Conservation (phyloP, 306 rosid species). For the Rubus parviflorus region DNA sequence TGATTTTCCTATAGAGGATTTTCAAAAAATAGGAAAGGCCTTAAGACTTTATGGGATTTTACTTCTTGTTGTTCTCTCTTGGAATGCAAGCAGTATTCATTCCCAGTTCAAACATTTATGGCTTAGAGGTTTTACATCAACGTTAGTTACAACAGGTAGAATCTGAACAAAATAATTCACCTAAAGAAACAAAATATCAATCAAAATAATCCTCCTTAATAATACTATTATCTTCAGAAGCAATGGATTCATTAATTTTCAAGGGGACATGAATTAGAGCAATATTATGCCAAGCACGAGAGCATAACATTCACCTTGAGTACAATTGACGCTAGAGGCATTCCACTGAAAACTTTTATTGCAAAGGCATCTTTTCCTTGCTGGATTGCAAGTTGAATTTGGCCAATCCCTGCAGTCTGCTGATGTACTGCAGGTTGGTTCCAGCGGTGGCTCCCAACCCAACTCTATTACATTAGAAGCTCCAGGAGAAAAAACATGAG, state of each 20-base stretch:
- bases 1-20: background rate
- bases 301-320: conserved; percentile 32
- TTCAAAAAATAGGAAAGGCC: background rate
- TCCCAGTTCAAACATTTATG: background rate
- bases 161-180: background rate
- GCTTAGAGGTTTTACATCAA: background rate
- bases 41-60: background rate
- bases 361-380: conserved; percentile 51
- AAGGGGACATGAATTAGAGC: background rate
- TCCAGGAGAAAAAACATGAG: background rate
- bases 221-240: background rate
- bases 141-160: too few species aligned
- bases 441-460: conserved; percentile 46
- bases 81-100: background rate
- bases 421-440: conserved; percentile 43
- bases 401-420: conserved; percentile 56
- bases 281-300: too few species aligned
- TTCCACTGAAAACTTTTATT: conserved; percentile 43
- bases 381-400: conserved; percentile 50
- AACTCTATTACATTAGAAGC: conserved; percentile 33
- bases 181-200: background rate
- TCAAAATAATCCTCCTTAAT: background rate
- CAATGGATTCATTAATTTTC: background rate
- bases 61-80: background rate
- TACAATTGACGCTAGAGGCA: conserved; percentile 39